Base-by-base conservation (phyloP, 768 basidiomycete species). In the Termitomyces bulborhizus region DNA sequence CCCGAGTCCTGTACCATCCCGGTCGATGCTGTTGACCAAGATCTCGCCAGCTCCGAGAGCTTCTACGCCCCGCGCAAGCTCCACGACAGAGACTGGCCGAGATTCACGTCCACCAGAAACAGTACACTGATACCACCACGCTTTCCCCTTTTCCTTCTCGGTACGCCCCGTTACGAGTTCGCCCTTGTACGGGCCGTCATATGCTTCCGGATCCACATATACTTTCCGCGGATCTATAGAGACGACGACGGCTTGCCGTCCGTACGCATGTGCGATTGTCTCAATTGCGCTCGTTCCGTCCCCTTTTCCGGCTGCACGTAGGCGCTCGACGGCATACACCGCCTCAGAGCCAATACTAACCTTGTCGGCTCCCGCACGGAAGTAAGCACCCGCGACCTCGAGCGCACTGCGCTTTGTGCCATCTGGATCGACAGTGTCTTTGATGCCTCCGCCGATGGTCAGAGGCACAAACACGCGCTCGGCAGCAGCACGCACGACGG, bases 61-160 rank as follows among this genome's bases (percentile, higher is more conserved):
- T 68, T 97, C 93, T n/a, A 86, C 93, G 12, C 96, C 97, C 55
- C 83, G 76, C 16, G 90, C 92, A n/a, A 99, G 83, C 70, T 98
- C 86, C 21, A 92, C 83, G 42, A 85, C 96, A 13, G 96, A 97
- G 32, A 99, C 71, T 36, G 83, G 84, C 12, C 93, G 84, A 24
- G 76, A 60, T 67, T 93, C 89, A 31, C 97, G 85, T 13, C 97
- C 97, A 39, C 97, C 96, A 1, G 86, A 90, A 46, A 98, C 90
- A 11, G 97, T 98, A 70, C 97, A 98, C 67, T 95, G 93, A 70
- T 99, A 99, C 97, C 96, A 98, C 94, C 97, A 98, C 42, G 84
- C 86, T 65, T 83, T 85, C 42, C 83, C 85, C 51, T 75, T 73
- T 63, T 81, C 81, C 7, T 29, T 29, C 29, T 29, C 29, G 29